These are phyloP conservation scores for Cicer chorassanicum DNA, from an alignment of 306 rosid genomes.

Conservation along the genomic window DNA sequence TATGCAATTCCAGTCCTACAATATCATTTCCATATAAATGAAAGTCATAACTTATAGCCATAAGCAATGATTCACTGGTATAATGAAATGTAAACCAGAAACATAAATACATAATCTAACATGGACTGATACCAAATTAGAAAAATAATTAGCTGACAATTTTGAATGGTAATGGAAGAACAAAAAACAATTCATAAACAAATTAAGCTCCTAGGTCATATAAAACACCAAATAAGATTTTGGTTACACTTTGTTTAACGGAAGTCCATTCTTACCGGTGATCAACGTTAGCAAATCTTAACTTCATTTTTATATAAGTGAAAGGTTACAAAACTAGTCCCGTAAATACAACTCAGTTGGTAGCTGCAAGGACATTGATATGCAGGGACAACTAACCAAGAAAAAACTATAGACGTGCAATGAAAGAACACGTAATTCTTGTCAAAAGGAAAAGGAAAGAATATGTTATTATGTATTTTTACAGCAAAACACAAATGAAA, in stretches of 20 bases:
- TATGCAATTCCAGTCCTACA: constrained; percentile 95
- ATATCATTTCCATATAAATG: not conserved
- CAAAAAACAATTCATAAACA: not conserved
- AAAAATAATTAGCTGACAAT: not conserved
- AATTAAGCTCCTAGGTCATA: not conserved
- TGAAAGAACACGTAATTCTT: no score
- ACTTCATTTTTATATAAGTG: not conserved
- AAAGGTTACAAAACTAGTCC: not conserved
- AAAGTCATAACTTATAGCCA: not conserved
- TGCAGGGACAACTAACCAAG: not conserved
- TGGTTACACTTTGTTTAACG: not conserved
- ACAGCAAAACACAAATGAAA: no score
- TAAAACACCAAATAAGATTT: not conserved
- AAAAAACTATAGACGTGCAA: constrained; percentile 10
- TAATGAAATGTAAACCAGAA: constrained; percentile 22
- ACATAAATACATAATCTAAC: not conserved
- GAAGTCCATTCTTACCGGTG: not conserved
- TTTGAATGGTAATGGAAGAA: constrained; percentile 23
- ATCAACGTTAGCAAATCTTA: not conserved
- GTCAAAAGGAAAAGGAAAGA: no score
- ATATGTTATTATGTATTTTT: no score
- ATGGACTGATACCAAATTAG: not conserved
- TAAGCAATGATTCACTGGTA: constrained; percentile 23
- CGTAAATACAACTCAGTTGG: no score
- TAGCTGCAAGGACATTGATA: no score